A percentile compares a stretch with the other conserved stretches of the same genome.
These are phyloP conservation scores for Dactylellina drechsleri DNA, from an alignment of 2,329 filamentous ascomycete species.

Conservation along the genomic window DNA sequence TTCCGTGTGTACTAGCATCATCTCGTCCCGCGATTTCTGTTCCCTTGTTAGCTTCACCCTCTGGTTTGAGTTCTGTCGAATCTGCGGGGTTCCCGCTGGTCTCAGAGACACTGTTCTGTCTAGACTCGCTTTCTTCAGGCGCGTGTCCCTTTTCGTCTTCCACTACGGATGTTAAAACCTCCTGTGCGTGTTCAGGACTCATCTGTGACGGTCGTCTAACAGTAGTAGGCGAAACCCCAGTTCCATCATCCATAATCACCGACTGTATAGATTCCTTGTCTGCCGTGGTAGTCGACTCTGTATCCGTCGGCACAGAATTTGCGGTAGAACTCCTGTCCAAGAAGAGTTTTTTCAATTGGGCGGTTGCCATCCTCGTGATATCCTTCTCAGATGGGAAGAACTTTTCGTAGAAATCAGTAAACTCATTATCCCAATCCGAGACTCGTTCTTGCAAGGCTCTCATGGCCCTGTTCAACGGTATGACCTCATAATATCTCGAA, in stretches of 20 bases:
- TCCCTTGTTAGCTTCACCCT: slow-evolving; percentile 25
- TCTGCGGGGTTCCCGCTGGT: slow-evolving; percentile 28
- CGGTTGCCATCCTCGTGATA: slow-evolving; percentile 86
- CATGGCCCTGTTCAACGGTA: slow-evolving; percentile 88
- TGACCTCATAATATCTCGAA: slow-evolving; percentile 95
- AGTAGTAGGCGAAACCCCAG: slow-evolving; percentile 38
- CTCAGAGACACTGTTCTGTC: slow-evolving; percentile 49
- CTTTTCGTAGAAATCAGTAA: slow-evolving; percentile 88
- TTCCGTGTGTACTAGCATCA: slow-evolving; percentile 40
- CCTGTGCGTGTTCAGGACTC: slow-evolving; percentile 69
- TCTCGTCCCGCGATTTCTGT: slow-evolving; percentile 16
- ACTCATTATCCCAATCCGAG: slow-evolving; percentile 89
- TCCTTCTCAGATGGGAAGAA: slow-evolving; percentile 96
- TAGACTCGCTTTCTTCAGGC: slow-evolving; percentile 19
- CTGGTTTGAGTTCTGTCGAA: slow-evolving; percentile 39
- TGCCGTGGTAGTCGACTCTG: slow-evolving; percentile 70
- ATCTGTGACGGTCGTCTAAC: slow-evolving; percentile 39
- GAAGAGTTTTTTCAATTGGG: slow-evolving; percentile 95
- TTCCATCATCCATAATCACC: slow-evolving; percentile 45
- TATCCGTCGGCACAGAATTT: slow-evolving; percentile 74
- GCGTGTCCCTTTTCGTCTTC: slow-evolving; percentile 68
- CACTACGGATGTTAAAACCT: slow-evolving; percentile 73
- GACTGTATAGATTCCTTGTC: slow-evolving; percentile 52
- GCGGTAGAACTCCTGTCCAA: slow-evolving; percentile 80
- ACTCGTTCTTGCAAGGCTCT: slow-evolving; percentile 92